Evolutionary conservation across 805 yeast genomes (phyloP).

Genomic region (Candida boleticola): DNA sequence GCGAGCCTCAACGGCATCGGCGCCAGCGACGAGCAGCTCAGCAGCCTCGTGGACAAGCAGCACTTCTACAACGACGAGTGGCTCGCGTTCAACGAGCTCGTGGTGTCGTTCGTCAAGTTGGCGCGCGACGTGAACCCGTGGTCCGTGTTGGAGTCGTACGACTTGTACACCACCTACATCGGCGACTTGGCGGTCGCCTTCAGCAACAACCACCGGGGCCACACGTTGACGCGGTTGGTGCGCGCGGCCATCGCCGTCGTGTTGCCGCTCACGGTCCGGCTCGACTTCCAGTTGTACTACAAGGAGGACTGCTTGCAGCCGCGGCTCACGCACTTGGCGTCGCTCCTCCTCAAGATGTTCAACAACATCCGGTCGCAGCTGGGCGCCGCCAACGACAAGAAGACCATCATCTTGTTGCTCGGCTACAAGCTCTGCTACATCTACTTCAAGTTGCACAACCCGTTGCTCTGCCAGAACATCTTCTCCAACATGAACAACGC

Average conservation of each 20-base stretch:
- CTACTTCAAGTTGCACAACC: conserved; percentile 54
- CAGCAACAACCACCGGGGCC: conserved; percentile 41
- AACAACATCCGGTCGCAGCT: conserved; percentile 55
- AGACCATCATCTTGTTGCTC: conserved; percentile 48
- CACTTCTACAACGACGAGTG: conserved; percentile 34
- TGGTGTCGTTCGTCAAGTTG: conserved; percentile 45
- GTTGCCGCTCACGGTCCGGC: conserved; percentile 43
- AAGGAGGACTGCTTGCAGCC: conserved; percentile 42
- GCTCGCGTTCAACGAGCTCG: conserved; percentile 45
- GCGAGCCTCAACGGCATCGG: conserved; percentile 20
- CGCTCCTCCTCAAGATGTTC: conserved; percentile 55
- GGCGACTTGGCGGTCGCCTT: conserved; percentile 50
- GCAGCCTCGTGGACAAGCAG: conserved; percentile 19
- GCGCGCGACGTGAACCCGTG: conserved; percentile 54
- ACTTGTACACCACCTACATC: conserved; percentile 46
- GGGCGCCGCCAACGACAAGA: conserved; percentile 37
- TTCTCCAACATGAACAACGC: conserved; percentile 60
- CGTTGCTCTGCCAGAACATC: conserved; percentile 58
- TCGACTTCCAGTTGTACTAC: conserved; percentile 41
- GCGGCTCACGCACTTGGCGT: conserved; percentile 49
- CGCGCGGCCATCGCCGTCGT: conserved; percentile 35
- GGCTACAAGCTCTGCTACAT: conserved; percentile 55
- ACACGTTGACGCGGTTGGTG: conserved; percentile 34
- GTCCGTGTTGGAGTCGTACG: conserved; percentile 52
- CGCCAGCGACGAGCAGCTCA: conserved; percentile 14